Conservation (phyloP, 2,329 filamentous ascomycete genomes). For the Penicillium sp. region DNA sequence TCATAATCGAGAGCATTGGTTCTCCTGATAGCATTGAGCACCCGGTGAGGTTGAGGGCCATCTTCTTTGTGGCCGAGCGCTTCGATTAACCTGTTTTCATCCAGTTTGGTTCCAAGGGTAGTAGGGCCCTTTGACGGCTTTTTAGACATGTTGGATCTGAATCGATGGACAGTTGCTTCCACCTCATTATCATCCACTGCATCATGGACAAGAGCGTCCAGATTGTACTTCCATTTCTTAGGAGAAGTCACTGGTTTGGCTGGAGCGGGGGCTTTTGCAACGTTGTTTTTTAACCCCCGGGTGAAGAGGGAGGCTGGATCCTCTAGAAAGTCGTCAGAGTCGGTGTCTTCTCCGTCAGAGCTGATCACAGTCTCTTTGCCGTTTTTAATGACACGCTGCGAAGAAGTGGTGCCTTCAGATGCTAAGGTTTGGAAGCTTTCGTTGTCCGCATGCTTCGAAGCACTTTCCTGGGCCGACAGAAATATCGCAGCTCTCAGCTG, state of each 20-base stretch:
- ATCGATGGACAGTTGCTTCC: constrained; percentile 52
- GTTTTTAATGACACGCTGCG: constrained; percentile 58
- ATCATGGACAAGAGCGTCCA: constrained; percentile 63
- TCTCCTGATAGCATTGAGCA: constrained; percentile 59
- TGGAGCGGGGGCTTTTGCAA: not conserved
- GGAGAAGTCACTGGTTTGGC: constrained; percentile 1
- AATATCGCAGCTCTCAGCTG: constrained; percentile 22
- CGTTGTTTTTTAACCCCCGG: constrained; percentile 32
- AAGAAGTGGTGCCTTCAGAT: constrained; percentile 28
- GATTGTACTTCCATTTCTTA: constrained; percentile 60
- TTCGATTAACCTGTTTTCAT: constrained; percentile 45
- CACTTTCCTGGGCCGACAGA: constrained; percentile 7
- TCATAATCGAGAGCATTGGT: constrained; percentile 60
- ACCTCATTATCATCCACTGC: constrained; percentile 61
- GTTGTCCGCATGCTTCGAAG: constrained; percentile 1
- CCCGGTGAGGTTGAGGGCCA: constrained; percentile 45
- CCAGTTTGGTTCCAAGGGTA: constrained; percentile 16
- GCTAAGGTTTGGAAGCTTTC: constrained; percentile 23
- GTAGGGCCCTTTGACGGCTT: not conserved
- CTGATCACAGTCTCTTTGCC: constrained; percentile 59
- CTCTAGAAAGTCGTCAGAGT: constrained; percentile 58
- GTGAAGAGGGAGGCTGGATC: constrained; percentile 44
- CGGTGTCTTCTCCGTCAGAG: constrained; percentile 71
- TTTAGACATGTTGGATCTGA: constrained; percentile 31
- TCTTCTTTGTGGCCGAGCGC: constrained; percentile 47